Percentiles rank a stretch among this genome's conserved stretches.
phyloP scores from a whole-genome alignment of 805 yeast genomes.

The Hyphopichia homilentoma region DNA sequence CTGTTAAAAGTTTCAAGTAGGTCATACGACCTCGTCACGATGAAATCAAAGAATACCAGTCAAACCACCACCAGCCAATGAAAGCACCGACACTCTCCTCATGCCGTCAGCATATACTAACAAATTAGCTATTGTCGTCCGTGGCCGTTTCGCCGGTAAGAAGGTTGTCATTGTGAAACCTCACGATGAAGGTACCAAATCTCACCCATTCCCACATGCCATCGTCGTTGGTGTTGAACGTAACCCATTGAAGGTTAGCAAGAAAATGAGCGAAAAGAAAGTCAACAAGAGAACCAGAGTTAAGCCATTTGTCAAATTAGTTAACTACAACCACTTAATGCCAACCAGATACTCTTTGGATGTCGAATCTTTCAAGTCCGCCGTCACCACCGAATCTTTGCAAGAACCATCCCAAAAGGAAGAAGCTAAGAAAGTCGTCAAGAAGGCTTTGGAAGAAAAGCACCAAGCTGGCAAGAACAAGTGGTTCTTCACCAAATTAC shows the following conservation, averaged over 20 bases:
- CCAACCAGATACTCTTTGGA: slow-evolving; percentile 99
- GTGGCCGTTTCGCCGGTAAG: slow-evolving; percentile 99
- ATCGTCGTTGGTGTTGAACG: slow-evolving; percentile 99
- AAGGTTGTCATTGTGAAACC: slow-evolving; percentile 98
- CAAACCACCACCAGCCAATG: no score
- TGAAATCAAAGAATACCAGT: no score
- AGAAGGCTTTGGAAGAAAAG: slow-evolving; percentile 99
- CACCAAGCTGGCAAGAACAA: slow-evolving; percentile 99
- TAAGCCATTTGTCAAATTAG: slow-evolving; percentile 98
- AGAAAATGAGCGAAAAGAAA: slow-evolving; percentile 93
- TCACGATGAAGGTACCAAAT: slow-evolving; percentile 97
- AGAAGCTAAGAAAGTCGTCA: slow-evolving; percentile 98
- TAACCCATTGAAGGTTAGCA: slow-evolving; percentile 95
- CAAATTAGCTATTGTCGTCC: slow-evolving; percentile 90
- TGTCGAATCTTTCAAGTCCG: slow-evolving; percentile 90
- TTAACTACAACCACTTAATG: slow-evolving; percentile 99
- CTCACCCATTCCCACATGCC: slow-evolving; percentile 99
- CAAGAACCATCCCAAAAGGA: slow-evolving; percentile 97
- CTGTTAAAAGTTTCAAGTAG: no score
- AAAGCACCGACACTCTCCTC: no score
- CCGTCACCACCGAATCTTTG: slow-evolving; percentile 89
- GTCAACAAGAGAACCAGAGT: slow-evolving; percentile 95
- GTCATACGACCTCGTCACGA: no score
- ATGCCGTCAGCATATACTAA: slow-evolving; percentile 22
- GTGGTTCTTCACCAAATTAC: slow-evolving; percentile 99